Percentiles rank a stretch among this genome's conserved stretches.
phyloP scores from a whole-genome alignment of 2,329 filamentous ascomycete genomes.

The Pestalotiopsis sp. region DNA sequence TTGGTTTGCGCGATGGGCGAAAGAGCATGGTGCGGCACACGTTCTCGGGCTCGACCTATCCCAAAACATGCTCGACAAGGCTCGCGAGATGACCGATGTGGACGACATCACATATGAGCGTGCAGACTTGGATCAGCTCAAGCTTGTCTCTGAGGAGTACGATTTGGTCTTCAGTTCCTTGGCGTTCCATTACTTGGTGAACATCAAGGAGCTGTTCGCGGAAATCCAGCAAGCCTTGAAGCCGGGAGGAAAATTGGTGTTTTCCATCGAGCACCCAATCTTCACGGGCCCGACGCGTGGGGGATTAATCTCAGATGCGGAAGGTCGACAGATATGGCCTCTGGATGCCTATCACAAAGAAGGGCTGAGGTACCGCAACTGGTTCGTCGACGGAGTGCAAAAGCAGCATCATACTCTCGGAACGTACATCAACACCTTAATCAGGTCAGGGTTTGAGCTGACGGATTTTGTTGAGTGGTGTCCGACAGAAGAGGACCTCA shows the following conservation, averaged over 20 bases:
- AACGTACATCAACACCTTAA: constrained; percentile 41
- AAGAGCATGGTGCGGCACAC: constrained; percentile 36
- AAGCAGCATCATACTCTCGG: constrained; percentile 51
- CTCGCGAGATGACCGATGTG: constrained; percentile 31
- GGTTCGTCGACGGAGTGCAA: constrained; percentile 44
- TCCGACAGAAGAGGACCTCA: constrained; percentile 22
- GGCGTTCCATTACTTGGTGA: constrained; percentile 42
- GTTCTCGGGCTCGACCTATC: constrained; percentile 46
- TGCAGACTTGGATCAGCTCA: constrained; percentile 37
- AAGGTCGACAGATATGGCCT: constrained; percentile 41
- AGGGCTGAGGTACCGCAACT: constrained; percentile 42
- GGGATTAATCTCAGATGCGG: constrained; percentile 31
- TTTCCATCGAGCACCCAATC: constrained; percentile 52
- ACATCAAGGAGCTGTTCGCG: constrained; percentile 34
- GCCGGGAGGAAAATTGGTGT: constrained; percentile 41
- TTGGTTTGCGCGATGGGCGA: constrained; percentile 48
- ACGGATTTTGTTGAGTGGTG: constrained; percentile 43
- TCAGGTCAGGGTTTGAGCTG: constrained; percentile 39
- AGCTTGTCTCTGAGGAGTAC: constrained; percentile 28
- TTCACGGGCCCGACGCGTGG: constrained; percentile 43
- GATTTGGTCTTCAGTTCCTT: constrained; percentile 45
- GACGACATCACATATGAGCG: constrained; percentile 33
- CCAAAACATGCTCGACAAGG: constrained; percentile 44
- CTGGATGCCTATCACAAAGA: constrained; percentile 45
- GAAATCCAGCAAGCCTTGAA: constrained; percentile 35